These are phyloP conservation scores for Persicaria maculosa DNA, from an alignment of 148 eudicot genomes.

Conservation along the genomic window DNA sequence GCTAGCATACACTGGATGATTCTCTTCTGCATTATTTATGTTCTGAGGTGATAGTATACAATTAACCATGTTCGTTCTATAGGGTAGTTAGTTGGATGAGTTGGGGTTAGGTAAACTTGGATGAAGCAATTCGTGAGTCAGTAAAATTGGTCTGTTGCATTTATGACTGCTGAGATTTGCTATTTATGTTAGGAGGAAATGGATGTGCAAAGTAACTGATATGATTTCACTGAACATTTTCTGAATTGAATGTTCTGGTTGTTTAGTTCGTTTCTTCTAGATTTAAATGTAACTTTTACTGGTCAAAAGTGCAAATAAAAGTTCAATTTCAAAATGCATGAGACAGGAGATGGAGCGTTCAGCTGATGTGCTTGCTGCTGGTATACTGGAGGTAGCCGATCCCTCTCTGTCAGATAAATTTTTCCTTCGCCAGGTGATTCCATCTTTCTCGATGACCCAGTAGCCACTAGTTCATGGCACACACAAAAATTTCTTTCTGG, in stretches of 20 bases:
- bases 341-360: conserved; percentile 96
- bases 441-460: background rate
- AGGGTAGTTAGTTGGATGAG: background rate
- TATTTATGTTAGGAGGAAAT: background rate
- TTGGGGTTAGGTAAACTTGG: background rate
- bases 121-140: background rate
- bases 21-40: background rate
- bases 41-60: background rate
- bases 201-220: background rate
- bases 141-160: background rate
- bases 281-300: background rate
- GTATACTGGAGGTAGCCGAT: conserved; percentile 88
- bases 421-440: conserved; percentile 88
- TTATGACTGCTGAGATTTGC: background rate
- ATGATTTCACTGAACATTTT: no score
- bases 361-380: conserved; percentile 98
- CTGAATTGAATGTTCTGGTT: background rate
- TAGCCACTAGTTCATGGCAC: background rate
- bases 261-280: background rate
- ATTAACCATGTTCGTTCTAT: background rate
- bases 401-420: conserved; percentile 87
- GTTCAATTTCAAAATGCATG: conserved; percentile 14
- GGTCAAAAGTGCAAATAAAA: background rate
- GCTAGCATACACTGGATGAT: background rate
- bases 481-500: background rate